These are phyloP conservation scores for Penicillium malachiteum DNA, from an alignment of 495 filamentous ascomycete genomes.

Conservation along the genomic window DNA sequence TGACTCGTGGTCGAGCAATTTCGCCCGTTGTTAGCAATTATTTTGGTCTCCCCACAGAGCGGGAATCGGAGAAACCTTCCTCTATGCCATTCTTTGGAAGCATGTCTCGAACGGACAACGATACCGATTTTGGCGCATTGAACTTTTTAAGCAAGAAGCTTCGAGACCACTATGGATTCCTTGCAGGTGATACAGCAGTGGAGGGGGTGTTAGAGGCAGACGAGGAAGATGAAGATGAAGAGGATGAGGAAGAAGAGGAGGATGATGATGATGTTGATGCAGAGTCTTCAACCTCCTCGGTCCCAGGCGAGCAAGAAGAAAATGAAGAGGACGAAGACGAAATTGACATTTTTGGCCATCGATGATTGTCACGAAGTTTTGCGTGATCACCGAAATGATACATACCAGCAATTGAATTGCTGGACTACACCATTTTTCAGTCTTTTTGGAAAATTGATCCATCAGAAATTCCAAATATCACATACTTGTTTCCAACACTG, in stretches of 20 bases:
- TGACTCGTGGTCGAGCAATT: slow-evolving; percentile 41
- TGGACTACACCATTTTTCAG: not conserved
- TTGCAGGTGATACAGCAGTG: slow-evolving; percentile 30
- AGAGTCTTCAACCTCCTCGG: slow-evolving; percentile 13
- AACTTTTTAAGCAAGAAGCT: slow-evolving; percentile 59
- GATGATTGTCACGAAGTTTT: slow-evolving; percentile 31
- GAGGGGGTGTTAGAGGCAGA: slow-evolving; percentile 30
- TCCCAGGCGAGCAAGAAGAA: slow-evolving; percentile 47
- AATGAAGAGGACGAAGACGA: slow-evolving; percentile 45
- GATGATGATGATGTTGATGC: slow-evolving; percentile 39
- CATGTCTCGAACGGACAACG: slow-evolving; percentile 33
- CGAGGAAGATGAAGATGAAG: slow-evolving; percentile 45
- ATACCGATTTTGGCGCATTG: slow-evolving; percentile 54
- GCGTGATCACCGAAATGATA: not conserved
- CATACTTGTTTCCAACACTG: not conserved
- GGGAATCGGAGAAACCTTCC: slow-evolving; percentile 32
- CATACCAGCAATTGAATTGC: not conserved
- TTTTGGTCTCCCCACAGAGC: slow-evolving; percentile 43
- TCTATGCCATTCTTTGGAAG: slow-evolving; percentile 39
- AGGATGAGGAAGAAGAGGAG: slow-evolving; percentile 37
- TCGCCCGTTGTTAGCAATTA: slow-evolving; percentile 44
- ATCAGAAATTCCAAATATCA: not conserved
- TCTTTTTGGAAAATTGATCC: not conserved
- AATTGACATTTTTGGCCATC: slow-evolving; percentile 72
- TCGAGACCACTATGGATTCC: slow-evolving; percentile 43